These are phyloP conservation scores for Nitzschia inconspicua DNA, from an alignment of 108 stramenopile species.

Conservation along the genomic window DNA sequence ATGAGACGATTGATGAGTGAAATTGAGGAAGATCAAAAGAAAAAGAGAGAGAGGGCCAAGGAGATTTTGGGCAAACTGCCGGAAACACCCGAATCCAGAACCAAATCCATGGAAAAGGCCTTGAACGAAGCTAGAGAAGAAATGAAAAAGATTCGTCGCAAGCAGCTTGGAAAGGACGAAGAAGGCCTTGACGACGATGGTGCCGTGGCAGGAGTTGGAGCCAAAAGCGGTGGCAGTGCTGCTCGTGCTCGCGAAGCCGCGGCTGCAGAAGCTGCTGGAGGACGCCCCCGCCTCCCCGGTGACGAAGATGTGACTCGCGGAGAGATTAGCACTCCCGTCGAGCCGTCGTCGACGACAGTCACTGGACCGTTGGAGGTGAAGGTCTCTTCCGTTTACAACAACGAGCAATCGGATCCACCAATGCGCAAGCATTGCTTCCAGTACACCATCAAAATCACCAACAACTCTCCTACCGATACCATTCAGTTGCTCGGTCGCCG, in stretches of 20 bases:
- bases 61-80: constrained; percentile 58
- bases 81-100: constrained; percentile 43
- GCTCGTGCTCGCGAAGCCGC: constrained; percentile 65
- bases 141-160: constrained; percentile 40
- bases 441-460: constrained; percentile 92
- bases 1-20: constrained; percentile 54
- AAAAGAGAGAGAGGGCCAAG: constrained; percentile 47
- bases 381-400: constrained; percentile 81
- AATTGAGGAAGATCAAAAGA: constrained; percentile 54
- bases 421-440: constrained; percentile 92
- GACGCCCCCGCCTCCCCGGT: constrained; percentile 78
- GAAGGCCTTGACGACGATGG: constrained; percentile 17
- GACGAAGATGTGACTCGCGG: constrained; percentile 74
- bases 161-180: constrained; percentile 29
- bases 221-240: constrained; percentile 48
- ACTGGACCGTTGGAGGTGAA: constrained; percentile 80
- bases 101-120: constrained; percentile 54
- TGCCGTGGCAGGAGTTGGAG: constrained; percentile 2
- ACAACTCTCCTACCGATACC: constrained; percentile 78
- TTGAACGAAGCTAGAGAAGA: constrained; percentile 63
- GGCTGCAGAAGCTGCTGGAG: constrained; percentile 54
- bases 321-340: constrained; percentile 49
- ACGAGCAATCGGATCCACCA: constrained; percentile 87
- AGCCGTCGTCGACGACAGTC: constrained; percentile 51
- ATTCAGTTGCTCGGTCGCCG: constrained; percentile 88